Evolutionary conservation across 768 basidiomycete genomes (phyloP), one percentile per base, ranked within the genome.

Genomic region (Collybia sordida): DNA sequence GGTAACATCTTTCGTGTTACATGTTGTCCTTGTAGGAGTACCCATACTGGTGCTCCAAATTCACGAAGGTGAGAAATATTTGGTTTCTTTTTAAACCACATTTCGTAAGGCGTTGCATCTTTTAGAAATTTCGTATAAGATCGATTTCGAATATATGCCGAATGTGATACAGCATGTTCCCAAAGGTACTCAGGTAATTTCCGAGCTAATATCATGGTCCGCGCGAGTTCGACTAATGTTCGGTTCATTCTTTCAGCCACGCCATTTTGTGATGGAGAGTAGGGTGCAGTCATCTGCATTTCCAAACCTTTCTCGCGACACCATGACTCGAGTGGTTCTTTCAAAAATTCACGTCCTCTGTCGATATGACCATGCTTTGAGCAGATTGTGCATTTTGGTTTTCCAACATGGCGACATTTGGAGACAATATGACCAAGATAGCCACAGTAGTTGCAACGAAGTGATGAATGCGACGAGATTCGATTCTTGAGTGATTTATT

Each of bases 211-310:
- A 71, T n/a, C 27, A 44, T 44, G 1, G 42, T 31, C 1, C n/a
- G 15, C 11, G 27, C 22, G 4, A 31, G 4, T 28, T 44, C 15
- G 5, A 31, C 27, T 6, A 62, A 23, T 2, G 61, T 67, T 15
- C 63, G 50, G 46, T 69, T 72, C 7, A 59, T 52, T 6, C 60
- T 38, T 46, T 73, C 62, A 5, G 70, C 64, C 6, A 69, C 49
- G 1, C 72, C 67, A 38, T 73, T 73, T 40, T 71, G 61, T 24
- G 63, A 50, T 0, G 62, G 67, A 0, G 62, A 62, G 51, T 72
- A 55, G 4, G 63, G 68, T 6, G 58, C 50, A 0, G 66, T 71
- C 2, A 64, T 53, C 43, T 63, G 43, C 1, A 51, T 50, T n/a
- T 54, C 43, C 0, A 64, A 72, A 0, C 75, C 76, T 15, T 59